Conservation (phyloP, 495 filamentous ascomycete genomes). For the Annulohypoxylon stygium region DNA sequence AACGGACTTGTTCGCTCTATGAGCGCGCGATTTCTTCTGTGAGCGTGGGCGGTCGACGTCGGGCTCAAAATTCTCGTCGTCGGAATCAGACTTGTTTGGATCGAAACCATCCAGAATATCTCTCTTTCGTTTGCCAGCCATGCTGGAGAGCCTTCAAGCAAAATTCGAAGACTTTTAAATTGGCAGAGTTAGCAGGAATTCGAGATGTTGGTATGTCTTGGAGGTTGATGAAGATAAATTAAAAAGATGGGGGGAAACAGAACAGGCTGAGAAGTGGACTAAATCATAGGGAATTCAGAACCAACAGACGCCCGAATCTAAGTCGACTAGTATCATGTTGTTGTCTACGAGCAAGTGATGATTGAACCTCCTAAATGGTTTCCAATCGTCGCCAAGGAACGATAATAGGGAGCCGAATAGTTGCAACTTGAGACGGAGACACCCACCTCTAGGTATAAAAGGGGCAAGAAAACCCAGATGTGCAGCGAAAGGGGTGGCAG, state of each 20-base stretch:
- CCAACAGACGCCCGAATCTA: background rate
- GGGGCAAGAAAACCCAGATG: background rate
- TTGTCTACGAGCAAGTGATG: background rate
- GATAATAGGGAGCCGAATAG: background rate
- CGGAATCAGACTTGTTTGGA: conserved; percentile 85
- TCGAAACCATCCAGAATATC: conserved; percentile 72
- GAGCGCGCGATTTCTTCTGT: conserved; percentile 56
- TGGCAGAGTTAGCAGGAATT: conserved; percentile 10
- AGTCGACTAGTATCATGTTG: background rate
- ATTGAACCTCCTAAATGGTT: background rate
- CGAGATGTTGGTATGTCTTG: background rate
- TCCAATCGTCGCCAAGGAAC: background rate
- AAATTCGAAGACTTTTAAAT: conserved; percentile 2
- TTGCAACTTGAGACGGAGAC: background rate
- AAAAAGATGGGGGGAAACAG: background rate
- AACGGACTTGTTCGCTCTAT: conserved; percentile 51
- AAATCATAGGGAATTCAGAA: background rate
- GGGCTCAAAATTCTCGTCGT: conserved; percentile 82
- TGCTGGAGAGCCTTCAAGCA: conserved; percentile 42
- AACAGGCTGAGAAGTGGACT: background rate
- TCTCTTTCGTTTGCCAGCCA: conserved; percentile 74
- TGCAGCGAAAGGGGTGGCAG: background rate
- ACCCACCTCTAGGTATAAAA: conserved; percentile 18
- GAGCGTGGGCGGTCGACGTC: conserved; percentile 59
- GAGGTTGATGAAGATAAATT: conserved; percentile 1